phyloP scores from a whole-genome alignment of 768 basidiomycete species.

The Tricholoma hemisulphureum region DNA sequence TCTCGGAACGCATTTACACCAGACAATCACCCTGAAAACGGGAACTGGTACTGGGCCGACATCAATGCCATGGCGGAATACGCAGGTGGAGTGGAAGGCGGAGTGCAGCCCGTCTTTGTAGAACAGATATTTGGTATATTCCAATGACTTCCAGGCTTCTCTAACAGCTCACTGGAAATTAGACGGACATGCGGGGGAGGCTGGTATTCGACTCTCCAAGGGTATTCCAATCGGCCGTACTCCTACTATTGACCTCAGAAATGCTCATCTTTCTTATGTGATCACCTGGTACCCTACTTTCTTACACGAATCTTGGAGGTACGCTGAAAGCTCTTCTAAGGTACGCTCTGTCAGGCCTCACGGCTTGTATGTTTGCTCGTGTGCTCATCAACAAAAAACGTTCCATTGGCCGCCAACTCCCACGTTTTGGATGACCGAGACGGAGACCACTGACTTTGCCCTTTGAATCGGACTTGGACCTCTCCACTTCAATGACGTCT shows the following conservation, averaged over 20 bases:
- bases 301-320: neutral
- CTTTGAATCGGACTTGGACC: neutral
- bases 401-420: slow-evolving; percentile 50
- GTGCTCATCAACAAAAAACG: slow-evolving; percentile 57
- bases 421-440: slow-evolving; percentile 43
- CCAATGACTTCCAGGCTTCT: neutral
- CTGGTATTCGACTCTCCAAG: slow-evolving; percentile 50
- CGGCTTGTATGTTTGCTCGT: slow-evolving; percentile 76
- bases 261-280: slow-evolving; percentile 93
- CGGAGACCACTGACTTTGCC: neutral
- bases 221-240: slow-evolving; percentile 86
- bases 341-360: slow-evolving; percentile 87
- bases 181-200: slow-evolving; percentile 88
- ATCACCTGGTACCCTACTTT: slow-evolving; percentile 73
- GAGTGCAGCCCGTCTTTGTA: slow-evolving; percentile 84
- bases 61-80: slow-evolving; percentile 74
- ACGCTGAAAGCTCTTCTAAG: slow-evolving; percentile 40
- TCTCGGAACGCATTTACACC: slow-evolving; percentile 81
- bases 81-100: slow-evolving; percentile 67
- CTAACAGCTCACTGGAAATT: slow-evolving; percentile 7
- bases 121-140: slow-evolving; percentile 87
- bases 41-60: slow-evolving; percentile 93
- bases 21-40: slow-evolving; percentile 74
- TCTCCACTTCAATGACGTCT: too few relatives aligned
- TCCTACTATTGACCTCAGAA: slow-evolving; percentile 83